Base-by-base conservation (phyloP, 177 flowering plant species). In the Vitis hybrid region DNA sequence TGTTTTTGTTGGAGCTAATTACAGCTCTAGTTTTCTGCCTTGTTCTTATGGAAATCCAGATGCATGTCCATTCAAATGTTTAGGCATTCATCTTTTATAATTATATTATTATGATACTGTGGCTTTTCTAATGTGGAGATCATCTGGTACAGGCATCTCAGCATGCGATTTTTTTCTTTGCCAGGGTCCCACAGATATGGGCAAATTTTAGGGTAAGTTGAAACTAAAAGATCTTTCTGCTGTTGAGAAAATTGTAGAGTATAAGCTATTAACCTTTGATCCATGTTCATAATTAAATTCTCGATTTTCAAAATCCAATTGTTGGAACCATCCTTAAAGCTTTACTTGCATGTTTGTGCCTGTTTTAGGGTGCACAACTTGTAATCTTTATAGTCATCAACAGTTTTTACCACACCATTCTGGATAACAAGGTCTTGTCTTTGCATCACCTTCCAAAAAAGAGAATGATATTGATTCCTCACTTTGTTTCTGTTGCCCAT, bases 151-250 rank as follows among this genome's bases (percentile, higher is more conserved):
- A 95, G 99, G 97, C 98, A 72, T 93, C 90, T 61, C 97, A 95
- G 75, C 99, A 95, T 89, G 98, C 94, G 71, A 84, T 93, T 47
- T 95, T 95, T 78, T 87, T 95, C 84, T 85, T 73, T 74, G 96
- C 99, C 8, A 83, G 91, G 81, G 79, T 95, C 56, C 99, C 98
- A 51, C 99, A 95, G 76, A 93, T 95, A 74, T 90, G 92, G 95
- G 64, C 80, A 72, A 95, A 93, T 76, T 92, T 84, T 70, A 84
- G 78, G 68, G 99, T 92, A 85, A 83, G 94, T 84, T 67, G 20
- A 68, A 59, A 14, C 11, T 51, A 51, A 33, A 67, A 52, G 60
- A 50, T 12, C 22, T 53, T 56, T 64, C 6, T 63, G 12, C 14
- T 59, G 22, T 15, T 57, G 47, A 38, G 47, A 38, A 38, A 38